Evolutionary conservation across 139 green algal genomes (phyloP).

Genomic region (Ulvella scutata): DNA sequence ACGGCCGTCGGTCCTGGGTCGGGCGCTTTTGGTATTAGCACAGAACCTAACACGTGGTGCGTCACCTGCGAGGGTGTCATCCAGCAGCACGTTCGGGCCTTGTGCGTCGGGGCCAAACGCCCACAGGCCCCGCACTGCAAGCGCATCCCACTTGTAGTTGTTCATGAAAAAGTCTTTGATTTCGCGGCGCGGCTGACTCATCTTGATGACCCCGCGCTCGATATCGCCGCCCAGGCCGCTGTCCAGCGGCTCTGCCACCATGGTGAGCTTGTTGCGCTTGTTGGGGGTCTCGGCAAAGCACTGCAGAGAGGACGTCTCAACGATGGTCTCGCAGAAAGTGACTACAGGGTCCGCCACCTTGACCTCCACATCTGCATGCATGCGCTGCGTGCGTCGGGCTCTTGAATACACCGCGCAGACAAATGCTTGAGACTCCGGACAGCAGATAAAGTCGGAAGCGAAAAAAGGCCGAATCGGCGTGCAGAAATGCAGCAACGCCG

Average conservation of each 20-base stretch:
- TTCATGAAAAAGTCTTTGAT: constrained; percentile 29
- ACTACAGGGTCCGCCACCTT: constrained; percentile 89
- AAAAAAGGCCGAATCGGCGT: too few species aligned
- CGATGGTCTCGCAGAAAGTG: constrained; percentile 91
- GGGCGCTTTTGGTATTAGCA: too few species aligned
- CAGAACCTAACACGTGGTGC: constrained; percentile 76
- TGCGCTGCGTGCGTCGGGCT: too few species aligned
- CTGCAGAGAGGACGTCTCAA: constrained; percentile 86
- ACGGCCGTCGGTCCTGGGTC: too few species aligned
- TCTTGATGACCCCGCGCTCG: constrained; percentile 50
- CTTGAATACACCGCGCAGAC: too few species aligned
- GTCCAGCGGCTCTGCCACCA: constrained; percentile 93
- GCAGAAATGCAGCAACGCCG: too few species aligned
- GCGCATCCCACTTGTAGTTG: constrained; percentile 91
- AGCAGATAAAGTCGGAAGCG: too few species aligned
- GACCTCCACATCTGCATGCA: constrained; percentile 76
- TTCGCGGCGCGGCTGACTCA: constrained; percentile 5
- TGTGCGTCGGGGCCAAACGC: constrained; percentile 80
- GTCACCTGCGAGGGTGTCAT: constrained; percentile 50
- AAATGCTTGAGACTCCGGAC: too few species aligned
- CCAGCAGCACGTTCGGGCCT: constrained; percentile 31
- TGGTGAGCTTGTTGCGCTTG: constrained; percentile 67
- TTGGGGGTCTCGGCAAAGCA: constrained; percentile 90
- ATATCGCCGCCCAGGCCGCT: constrained; percentile 84
- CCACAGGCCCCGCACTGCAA: constrained; percentile 87